Evolutionary conservation across 2,329 filamentous ascomycete genomes (phyloP), one percentile per base, ranked within the genome.

Genomic region (Penicillium sp.): DNA sequence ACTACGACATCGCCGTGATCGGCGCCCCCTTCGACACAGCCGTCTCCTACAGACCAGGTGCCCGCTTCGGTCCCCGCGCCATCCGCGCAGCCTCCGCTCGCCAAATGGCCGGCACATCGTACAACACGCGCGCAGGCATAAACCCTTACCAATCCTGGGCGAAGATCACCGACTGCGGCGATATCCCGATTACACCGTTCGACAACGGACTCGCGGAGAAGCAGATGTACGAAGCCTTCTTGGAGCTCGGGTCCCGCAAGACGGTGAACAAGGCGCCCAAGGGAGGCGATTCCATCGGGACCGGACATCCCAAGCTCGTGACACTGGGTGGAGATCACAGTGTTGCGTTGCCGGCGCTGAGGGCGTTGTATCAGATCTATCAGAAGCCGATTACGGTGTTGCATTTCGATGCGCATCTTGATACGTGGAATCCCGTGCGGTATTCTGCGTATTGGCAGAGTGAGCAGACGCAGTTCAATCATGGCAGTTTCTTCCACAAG

Each of bases 401-500:
- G 54, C 88, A 90, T 70, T 90, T 91, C 70, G 88, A 91, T 64
- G 85, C 79, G 2, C 89, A 95, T 69, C 80, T 94, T 2, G 90
- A 94, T 68, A 94, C 90, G 2, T 94, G 90, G 89, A 86, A 93
- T 68, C 89, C 90, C 2, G 82, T 71, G 31, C 73, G 89, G 61
- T 95, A 95, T 71, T 88, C 89, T 0, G 85, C 82, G 15, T 84
- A 85, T 50, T 96, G 91, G 91, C 71, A 77, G 6, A 81, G 80
- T 2, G 80, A 84, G 54, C 88, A 90, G 70, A 81, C 84, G 2
- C 82, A 86, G 61, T 94, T 95, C 76, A 95, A 86, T 66, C 91
- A 96, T 71, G 91, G 92, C 4, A 89, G 84, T 61, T 94, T 95
- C 85, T 95, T 95, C 79, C 93, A 90, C 87, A 82, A 93, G 61